Percentiles rank a stretch among this genome's conserved stretches.
Evolutionary conservation across 352 stramenopile species (phyloP).

Genomic region (Phytopythium vexans): DNA sequence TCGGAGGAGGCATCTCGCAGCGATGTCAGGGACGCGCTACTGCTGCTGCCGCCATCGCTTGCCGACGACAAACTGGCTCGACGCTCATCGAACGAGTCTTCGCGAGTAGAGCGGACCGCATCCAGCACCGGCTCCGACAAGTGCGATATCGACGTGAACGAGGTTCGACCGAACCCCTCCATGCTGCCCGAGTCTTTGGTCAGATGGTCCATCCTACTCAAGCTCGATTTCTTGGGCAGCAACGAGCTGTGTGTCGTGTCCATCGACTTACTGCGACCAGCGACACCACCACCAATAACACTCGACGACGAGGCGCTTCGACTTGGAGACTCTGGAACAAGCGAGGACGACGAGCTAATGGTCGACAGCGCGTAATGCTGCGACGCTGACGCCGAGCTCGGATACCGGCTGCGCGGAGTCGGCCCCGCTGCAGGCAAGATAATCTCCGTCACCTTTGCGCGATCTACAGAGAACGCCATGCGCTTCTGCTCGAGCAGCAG

Average conservation of each 20-base stretch:
- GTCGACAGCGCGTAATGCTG: slow-evolving; percentile 17
- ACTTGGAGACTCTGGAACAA: slow-evolving; percentile 15
- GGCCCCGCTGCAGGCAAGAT: slow-evolving; percentile 64
- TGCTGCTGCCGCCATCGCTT: slow-evolving; percentile 33
- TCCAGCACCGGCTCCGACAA: slow-evolving; percentile 40
- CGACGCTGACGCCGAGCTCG: slow-evolving; percentile 38
- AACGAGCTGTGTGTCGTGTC: slow-evolving; percentile 23
- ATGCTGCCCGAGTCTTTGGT: slow-evolving; percentile 39
- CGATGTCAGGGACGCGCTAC: slow-evolving; percentile 17
- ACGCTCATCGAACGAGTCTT: slow-evolving; percentile 12
- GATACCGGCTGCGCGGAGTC: slow-evolving; percentile 43
- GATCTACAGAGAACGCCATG: slow-evolving; percentile 80
- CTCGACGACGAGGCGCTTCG: slow-evolving; percentile 25
- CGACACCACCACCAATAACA: slow-evolving; percentile 7
- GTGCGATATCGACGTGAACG: slow-evolving; percentile 70
- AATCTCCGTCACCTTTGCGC: slow-evolving; percentile 82
- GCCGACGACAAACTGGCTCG: slow-evolving; percentile 51
- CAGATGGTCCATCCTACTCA: slow-evolving; percentile 20
- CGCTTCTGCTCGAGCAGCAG: slow-evolving; percentile 86
- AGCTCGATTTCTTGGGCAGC: slow-evolving; percentile 52
- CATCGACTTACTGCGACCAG: slow-evolving; percentile 41
- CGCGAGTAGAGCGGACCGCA: slow-evolving; percentile 2
- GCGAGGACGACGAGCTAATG: slow-evolving; percentile 35
- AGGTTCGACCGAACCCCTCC: slow-evolving; percentile 63
- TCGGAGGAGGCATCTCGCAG: slow-evolving; percentile 34